Evolutionary conservation across 441 rosid species (phyloP).

Genomic region (Gossypium trilobum): DNA sequence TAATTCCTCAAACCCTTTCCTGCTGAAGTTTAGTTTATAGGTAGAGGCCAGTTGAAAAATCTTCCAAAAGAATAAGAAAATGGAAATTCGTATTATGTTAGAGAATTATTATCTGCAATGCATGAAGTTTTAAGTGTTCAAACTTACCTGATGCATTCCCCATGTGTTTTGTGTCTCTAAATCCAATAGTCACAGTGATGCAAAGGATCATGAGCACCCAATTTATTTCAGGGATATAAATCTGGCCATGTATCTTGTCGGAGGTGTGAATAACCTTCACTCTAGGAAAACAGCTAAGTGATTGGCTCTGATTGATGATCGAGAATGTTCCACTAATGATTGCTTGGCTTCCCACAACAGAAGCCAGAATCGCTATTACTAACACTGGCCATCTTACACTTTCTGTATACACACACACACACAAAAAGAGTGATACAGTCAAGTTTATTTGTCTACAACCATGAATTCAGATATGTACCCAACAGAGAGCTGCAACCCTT

Average conservation of each 20-base stretch:
- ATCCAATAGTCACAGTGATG: conserved; percentile 85
- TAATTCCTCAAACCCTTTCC: not conserved
- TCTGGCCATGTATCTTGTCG: conserved; percentile 80
- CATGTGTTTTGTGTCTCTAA: conserved; percentile 83
- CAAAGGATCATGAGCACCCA: conserved; percentile 94
- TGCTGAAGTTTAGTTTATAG: not conserved
- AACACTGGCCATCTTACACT: conserved; percentile 76
- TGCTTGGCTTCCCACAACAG: conserved; percentile 98
- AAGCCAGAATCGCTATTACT: conserved; percentile 74
- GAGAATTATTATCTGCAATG: not conserved
- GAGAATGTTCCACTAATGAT: conserved; percentile 95
- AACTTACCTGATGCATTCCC: conserved; percentile 90
- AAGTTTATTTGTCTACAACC: not conserved
- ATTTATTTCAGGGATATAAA: conserved; percentile 88
- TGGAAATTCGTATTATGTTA: not conserved
- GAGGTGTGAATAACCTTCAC: conserved; percentile 93
- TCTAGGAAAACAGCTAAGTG: conserved; percentile 85
- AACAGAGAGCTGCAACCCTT: not conserved
- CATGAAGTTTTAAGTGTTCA: not conserved
- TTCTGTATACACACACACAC: conserved; percentile 29
- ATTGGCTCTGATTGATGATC: conserved; percentile 90
- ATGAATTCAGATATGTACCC: not conserved
- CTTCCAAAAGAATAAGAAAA: not conserved
- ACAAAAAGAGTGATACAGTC: conserved; percentile 11
- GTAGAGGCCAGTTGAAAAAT: conserved; percentile 6